Evolutionary conservation across 2,329 filamentous ascomycete species (phyloP).

Genomic region (Calonectria pseudoturangicola): DNA sequence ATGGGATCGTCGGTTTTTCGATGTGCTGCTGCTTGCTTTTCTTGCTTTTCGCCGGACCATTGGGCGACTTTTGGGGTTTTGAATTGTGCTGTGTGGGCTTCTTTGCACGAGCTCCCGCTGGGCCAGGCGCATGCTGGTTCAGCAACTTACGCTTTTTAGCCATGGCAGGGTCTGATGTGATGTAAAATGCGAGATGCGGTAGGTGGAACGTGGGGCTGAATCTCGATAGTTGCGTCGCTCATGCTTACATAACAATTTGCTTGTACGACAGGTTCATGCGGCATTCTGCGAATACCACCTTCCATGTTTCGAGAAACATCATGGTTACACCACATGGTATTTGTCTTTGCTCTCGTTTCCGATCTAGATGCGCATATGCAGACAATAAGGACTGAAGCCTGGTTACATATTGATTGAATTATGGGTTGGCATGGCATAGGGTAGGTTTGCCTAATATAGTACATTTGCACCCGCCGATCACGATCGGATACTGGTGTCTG

Average conservation of each 20-base stretch:
- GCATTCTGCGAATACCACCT: constrained; percentile 1
- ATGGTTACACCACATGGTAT: constrained; percentile 23
- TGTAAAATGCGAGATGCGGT: constrained; percentile 14
- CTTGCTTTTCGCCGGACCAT: constrained; percentile 46
- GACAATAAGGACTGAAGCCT: neutral
- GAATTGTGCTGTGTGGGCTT: constrained; percentile 46
- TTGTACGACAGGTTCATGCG: constrained; percentile 19
- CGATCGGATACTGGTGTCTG: too few species aligned
- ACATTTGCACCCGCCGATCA: too few species aligned
- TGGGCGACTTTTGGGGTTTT: constrained; percentile 47
- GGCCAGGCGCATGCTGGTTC: constrained; percentile 48
- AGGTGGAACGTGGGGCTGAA: constrained; percentile 22
- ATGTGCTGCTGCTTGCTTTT: constrained; percentile 53
- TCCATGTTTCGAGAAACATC: constrained; percentile 16
- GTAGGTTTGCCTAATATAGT: neutral
- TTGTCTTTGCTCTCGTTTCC: neutral
- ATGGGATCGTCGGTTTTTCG: constrained; percentile 76
- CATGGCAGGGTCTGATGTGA: constrained; percentile 52
- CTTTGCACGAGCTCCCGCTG: constrained; percentile 43
- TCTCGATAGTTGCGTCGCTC: neutral
- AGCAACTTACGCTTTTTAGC: constrained; percentile 67
- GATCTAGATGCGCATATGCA: constrained; percentile 9
- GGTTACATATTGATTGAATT: neutral
- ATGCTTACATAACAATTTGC: constrained; percentile 30
- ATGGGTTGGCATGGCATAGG: neutral